Evolutionary conservation across 2,329 filamentous ascomycete genomes (phyloP), one percentile per base, ranked within the genome.

Genomic region (Sclerotinia glacialis): DNA sequence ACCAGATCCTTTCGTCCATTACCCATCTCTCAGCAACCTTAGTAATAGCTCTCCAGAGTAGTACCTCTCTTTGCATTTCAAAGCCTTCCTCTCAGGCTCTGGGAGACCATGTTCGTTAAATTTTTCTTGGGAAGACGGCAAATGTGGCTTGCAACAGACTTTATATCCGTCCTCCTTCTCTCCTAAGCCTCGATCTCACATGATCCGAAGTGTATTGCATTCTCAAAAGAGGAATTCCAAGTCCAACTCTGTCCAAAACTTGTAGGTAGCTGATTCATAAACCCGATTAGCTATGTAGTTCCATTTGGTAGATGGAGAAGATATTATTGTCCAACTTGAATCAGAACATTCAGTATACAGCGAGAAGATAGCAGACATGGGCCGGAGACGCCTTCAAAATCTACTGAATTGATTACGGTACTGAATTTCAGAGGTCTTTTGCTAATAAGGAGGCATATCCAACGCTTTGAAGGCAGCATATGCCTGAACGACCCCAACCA

Each of bases 391-490:
- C 14, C 18, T 14, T 21, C 11, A 34, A 53, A 34, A 12, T 34
- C 8, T 18, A 12, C 14, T 3, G 28, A 34, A 18, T 16, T 31
- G 16, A 8, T 52, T 0, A 8, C 4, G 1, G 3, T 2, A 21
- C 4, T 21, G 8, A 16, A 53, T 21, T 0, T 28, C 26, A 21
- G 5, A 40, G 2, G 16, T 9, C 1, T 18, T 21, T 31, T 18
- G 18, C 34, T 40, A 21, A n/a, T 55, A 40, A 40, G 34, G 23
- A 40, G 53, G 7, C 21, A 40, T 18, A 59, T 46, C 55, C 40
- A 59, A 44, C 16, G 55, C 54, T 46, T 59, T 59, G 26, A 34
- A 60, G 7, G 44, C 18, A 34, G 42, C 23, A 49, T 60, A 47
- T 3, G 26, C 47, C 42, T 34, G 28, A 47, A 40, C 56, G 14